Conservation (phyloP, 129 eudicot genomes). For the Calendula officinalis region DNA sequence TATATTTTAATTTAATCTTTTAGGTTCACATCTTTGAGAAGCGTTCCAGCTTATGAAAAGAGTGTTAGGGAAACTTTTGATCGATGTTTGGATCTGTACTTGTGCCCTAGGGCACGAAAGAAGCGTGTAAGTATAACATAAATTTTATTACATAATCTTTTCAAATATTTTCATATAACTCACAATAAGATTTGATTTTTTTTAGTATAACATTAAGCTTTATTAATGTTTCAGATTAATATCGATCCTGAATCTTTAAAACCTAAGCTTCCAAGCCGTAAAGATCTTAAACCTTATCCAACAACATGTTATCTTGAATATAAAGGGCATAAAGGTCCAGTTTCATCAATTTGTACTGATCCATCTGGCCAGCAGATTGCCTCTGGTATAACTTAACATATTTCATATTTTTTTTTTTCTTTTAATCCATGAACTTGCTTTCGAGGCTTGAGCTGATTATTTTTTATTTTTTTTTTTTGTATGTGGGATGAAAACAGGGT, state of each 20-base stretch:
- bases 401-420: neutral
- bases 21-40: constrained; percentile 82
- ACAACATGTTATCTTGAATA: constrained; percentile 87
- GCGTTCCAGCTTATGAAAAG: constrained; percentile 89
- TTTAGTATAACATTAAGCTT: constrained; percentile 2
- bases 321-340: constrained; percentile 89
- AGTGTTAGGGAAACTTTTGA: constrained; percentile 75
- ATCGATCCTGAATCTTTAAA: constrained; percentile 92
- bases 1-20: neutral
- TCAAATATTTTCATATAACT: neutral
- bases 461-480: neutral
- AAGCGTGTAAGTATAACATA: constrained; percentile 68
- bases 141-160: neutral
- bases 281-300: constrained; percentile 89
- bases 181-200: neutral
- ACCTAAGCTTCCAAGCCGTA: constrained; percentile 87
- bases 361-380: constrained; percentile 92
- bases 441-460: neutral
- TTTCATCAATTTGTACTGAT: constrained; percentile 68
- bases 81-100: constrained; percentile 88
- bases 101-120: constrained; percentile 91
- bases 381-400: constrained; percentile 53
- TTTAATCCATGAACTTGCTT: neutral
- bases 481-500: constrained; percentile 45
- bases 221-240: constrained; percentile 53